phyloP scores from a whole-genome alignment of 495 filamentous ascomycete genomes.

The Bacidia gigantensis region DNA sequence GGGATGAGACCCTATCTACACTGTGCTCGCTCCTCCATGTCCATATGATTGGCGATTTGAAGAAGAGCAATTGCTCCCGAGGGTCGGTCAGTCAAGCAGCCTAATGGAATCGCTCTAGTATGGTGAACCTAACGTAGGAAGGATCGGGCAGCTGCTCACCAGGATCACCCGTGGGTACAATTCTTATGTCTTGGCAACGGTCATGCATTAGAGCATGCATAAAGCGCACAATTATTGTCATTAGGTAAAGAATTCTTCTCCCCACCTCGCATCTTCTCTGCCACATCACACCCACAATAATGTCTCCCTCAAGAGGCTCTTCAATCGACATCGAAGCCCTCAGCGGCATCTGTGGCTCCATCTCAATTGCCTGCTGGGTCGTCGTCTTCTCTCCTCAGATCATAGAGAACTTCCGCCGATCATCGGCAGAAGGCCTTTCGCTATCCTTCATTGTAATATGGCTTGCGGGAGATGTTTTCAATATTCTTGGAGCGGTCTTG shows the following conservation, averaged over 20 bases:
- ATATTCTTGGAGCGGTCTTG: conserved; percentile 82
- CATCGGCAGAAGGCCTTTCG: conserved; percentile 78
- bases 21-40: too few species aligned
- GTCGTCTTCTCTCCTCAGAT: conserved; percentile 97
- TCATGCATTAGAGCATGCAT: background rate
- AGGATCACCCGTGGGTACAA: too few species aligned
- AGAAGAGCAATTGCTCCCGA: too few species aligned
- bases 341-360: conserved; percentile 82
- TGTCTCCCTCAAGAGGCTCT: conserved; percentile 26
- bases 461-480: conserved; percentile 91
- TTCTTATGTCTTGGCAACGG: conserved; percentile 1
- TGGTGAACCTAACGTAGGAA: too few species aligned
- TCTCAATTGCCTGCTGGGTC: conserved; percentile 95
- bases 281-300: background rate
- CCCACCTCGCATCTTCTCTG: background rate
- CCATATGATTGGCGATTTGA: too few species aligned
- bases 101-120: too few species aligned
- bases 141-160: too few species aligned
- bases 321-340: conserved; percentile 73
- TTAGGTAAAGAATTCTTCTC: background rate
- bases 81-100: too few species aligned
- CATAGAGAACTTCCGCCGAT: conserved; percentile 79
- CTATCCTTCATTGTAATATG: conserved; percentile 82
- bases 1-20: too few species aligned
- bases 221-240: background rate